Base-by-base conservation (phyloP, 306 rosid species). In the Oxytropis ochrocephala region DNA sequence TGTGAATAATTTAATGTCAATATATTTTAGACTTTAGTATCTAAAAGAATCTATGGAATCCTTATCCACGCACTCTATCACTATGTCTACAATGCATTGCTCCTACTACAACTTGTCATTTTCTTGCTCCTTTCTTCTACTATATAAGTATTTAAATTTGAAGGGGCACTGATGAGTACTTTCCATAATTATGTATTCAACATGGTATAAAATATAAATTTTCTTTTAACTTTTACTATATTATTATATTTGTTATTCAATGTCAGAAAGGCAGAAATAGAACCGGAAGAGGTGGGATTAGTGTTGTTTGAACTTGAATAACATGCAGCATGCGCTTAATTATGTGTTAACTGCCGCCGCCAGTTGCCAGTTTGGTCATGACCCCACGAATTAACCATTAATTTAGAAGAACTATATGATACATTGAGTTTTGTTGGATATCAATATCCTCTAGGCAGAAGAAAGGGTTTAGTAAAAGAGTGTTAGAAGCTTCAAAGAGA, bases 31-130 rank as follows among this genome's bases (percentile, higher is more conserved):
- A 9, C 16, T 36, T 14, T 35, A 35, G 62, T 47, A 66, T 67
- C 75, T 35, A 39, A 51, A 13, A 13, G 78, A 78, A 72, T 66
- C 74, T 58, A 60, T 17, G 72, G 83, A 67, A 79, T 73, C 75
- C 55, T 7, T 50, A 43, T 33, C 53, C 60, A 43, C 44, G 16
- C 60, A 75, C 59, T 24, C 38, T 18, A 58, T 63, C 48, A 5
- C 43, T 27, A 10, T 64, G 53, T 13, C 11, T 16, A 27, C 19
- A n/a, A 58, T 18, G 18, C 54, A 48, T 24, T 13, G 30, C 64
- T 16, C 50, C 44, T 7, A 14, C 11, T 5, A 48, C 0, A 12
- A 39, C 18, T 41, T 3, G 17, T 70, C 75, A 3, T 7, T 29
- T 54, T 43, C 33, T 42, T 2, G 36, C 47, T 38, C 62, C 13